Percentiles rank a stretch among this genome's conserved stretches.
phyloP scores from a whole-genome alignment of 164 flowering plant genomes.

The Magnolia changhungtana region DNA sequence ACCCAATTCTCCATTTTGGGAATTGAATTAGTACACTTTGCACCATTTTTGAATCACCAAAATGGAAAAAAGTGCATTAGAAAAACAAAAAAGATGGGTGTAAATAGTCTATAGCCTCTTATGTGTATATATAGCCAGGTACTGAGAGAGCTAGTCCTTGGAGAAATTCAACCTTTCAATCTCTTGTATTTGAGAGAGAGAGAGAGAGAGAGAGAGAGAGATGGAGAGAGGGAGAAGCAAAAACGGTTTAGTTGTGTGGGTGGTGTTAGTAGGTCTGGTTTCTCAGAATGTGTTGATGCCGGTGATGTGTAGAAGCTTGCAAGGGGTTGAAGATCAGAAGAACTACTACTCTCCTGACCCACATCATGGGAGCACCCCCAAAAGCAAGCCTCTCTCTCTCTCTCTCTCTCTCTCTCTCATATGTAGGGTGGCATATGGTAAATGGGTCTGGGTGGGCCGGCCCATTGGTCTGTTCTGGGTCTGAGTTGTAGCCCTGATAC shows the following conservation, averaged over 20 bases:
- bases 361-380: slow-evolving; percentile 30
- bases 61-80: not conserved
- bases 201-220: slow-evolving; percentile 1
- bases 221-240: slow-evolving; percentile 31
- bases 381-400: slow-evolving; percentile 22
- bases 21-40: not conserved
- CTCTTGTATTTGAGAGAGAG: not conserved
- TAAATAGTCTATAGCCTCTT: not conserved
- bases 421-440: too few species aligned
- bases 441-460: too few species aligned
- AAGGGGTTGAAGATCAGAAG: slow-evolving; percentile 36
- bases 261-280: slow-evolving; percentile 37
- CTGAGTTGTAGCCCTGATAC: too few species aligned
- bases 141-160: too few species aligned
- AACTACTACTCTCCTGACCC: slow-evolving; percentile 54
- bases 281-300: slow-evolving; percentile 42
- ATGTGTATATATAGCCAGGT: not conserved
- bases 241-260: slow-evolving; percentile 21
- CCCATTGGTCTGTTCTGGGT: too few species aligned
- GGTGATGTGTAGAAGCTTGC: slow-evolving; percentile 31
- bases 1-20: not conserved
- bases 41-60: not conserved
- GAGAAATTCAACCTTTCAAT: not conserved
- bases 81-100: not conserved
- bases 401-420: slow-evolving; percentile 16